These are phyloP conservation scores for Trematosphaeria pertusa DNA, from an alignment of 2,329 filamentous ascomycete genomes.

Conservation along the genomic window DNA sequence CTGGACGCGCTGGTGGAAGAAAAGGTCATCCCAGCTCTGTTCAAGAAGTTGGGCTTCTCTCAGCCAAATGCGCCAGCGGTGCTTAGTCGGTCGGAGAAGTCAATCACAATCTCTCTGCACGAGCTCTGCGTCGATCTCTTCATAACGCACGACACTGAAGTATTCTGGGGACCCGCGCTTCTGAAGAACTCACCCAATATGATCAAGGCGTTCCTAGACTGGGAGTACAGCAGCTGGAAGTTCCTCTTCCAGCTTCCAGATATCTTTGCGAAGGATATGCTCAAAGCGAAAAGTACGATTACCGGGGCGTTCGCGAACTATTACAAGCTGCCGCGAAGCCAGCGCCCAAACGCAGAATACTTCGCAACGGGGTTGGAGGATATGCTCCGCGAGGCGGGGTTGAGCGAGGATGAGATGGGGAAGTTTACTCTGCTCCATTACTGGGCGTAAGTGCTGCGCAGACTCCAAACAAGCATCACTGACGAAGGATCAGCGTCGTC, in stretches of 20 bases:
- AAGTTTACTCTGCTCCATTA: constrained; percentile 16
- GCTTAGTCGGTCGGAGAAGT: constrained; percentile 1
- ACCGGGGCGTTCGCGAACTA: constrained; percentile 13
- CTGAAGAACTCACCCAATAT: constrained; percentile 9
- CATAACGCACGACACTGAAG: constrained; percentile 6
- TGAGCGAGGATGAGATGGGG: constrained; percentile 16
- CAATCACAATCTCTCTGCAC: constrained; percentile 8
- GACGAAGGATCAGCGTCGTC: constrained; percentile 8
- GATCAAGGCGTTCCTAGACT: constrained; percentile 11
- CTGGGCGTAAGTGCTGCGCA: constrained; percentile 20
- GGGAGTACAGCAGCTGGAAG: constrained; percentile 23
- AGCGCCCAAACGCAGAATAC: constrained; percentile 7
- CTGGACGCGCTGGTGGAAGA: constrained; percentile 11
- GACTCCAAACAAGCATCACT: neutral
- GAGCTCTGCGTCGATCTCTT: constrained; percentile 11
- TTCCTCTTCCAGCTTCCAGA: constrained; percentile 15
- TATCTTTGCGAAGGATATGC: constrained; percentile 16
- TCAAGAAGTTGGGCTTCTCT: constrained; percentile 7
- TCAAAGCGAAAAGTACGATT: constrained; percentile 9
- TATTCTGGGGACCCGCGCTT: constrained; percentile 10
- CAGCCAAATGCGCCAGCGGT: neutral
- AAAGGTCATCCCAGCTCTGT: constrained; percentile 6
- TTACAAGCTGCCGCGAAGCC: constrained; percentile 2
- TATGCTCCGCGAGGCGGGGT: constrained; percentile 14
- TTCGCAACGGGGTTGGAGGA: constrained; percentile 16